Evolutionary conservation across 2,329 filamentous ascomycete species (phyloP), one percentile per base, ranked within the genome.

Genomic region (Phialemonium atrogriseum): DNA sequence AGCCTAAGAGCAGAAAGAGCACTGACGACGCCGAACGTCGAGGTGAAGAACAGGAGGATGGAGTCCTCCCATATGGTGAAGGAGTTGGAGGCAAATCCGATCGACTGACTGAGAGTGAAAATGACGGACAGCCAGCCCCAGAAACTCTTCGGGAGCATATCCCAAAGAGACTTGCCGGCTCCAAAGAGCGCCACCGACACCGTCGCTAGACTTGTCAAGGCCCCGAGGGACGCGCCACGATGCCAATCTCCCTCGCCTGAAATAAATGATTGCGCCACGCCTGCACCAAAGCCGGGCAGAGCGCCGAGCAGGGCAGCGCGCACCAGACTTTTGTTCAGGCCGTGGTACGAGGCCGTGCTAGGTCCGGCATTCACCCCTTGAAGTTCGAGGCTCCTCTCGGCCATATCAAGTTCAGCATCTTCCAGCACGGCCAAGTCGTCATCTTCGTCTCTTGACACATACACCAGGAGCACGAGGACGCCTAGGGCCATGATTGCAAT

Each of bases 11-110:
- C 88, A 3, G 81, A 78, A 10, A 85, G 58, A 10, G 82, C 72
- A 21, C 81, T 75, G n/a, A 80, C 68, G 6, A 87, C 57, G 18
- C 87, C 88, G 51, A 96, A 95, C 0, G 88, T 91, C 3, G 78
- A 77, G 36, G 95, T 73, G 60, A 96, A 89, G 62, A 94, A 94
- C 4, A 94, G 68, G 5, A 94, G 70, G 34, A 95, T 95, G 10
- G 86, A 84, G 50, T 98, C 91, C 60, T 98, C 91, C 88, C 91
- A 98, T 43, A 98, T 94, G 0, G 89, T 96, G 59, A 88, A 98
- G 0, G 91, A 98, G 59, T 98, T 98, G 4, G 91, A 91, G 0
- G 89, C 89, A 54, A 96, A 98, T 7, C 91, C 89, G 31, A 84
- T 65, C n/a, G 87, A 93, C 50, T 94, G 85, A 39, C 82, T 77